These are phyloP conservation scores for Plasmodiophora brassicae DNA, from an alignment of 208 protist genomes.

Conservation along the genomic window DNA sequence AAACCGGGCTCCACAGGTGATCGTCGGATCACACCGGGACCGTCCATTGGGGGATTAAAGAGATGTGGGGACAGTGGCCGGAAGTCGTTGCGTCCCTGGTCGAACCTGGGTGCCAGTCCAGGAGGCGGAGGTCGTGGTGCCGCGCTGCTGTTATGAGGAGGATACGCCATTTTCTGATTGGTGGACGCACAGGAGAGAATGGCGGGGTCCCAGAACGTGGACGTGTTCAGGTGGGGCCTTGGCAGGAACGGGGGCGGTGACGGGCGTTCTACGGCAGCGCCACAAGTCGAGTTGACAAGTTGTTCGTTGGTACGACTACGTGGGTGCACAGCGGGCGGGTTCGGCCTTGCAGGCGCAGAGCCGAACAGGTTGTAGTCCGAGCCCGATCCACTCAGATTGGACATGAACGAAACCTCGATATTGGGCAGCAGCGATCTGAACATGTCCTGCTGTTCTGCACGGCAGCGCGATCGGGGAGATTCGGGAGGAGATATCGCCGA, in stretches of 20 bases:
- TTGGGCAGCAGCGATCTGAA: slow-evolving; percentile 4
- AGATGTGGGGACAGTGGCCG: background rate
- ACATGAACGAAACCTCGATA: slow-evolving; percentile 4
- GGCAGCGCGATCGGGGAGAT: background rate
- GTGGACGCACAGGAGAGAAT: background rate
- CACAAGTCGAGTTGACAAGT: background rate
- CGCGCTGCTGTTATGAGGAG: background rate
- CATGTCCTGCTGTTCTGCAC: background rate
- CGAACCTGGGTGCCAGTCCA: background rate
- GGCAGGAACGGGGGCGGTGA: background rate
- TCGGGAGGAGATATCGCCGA: background rate
- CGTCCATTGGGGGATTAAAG: background rate
- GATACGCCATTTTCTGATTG: background rate
- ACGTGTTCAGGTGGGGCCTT: background rate
- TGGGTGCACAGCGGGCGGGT: background rate
- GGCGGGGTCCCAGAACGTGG: background rate
- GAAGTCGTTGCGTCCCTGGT: background rate
- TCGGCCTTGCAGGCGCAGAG: background rate
- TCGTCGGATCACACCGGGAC: background rate
- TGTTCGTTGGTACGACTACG: background rate
- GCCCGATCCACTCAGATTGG: background rate
- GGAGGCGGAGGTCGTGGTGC: slow-evolving; percentile 18
- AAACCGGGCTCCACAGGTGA: background rate
- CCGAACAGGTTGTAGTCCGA: slow-evolving; percentile 8
- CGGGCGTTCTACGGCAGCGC: background rate